Evolutionary conservation across 176 grass and related monocot species (phyloP).

Genomic region (Musa schizocarpa): DNA sequence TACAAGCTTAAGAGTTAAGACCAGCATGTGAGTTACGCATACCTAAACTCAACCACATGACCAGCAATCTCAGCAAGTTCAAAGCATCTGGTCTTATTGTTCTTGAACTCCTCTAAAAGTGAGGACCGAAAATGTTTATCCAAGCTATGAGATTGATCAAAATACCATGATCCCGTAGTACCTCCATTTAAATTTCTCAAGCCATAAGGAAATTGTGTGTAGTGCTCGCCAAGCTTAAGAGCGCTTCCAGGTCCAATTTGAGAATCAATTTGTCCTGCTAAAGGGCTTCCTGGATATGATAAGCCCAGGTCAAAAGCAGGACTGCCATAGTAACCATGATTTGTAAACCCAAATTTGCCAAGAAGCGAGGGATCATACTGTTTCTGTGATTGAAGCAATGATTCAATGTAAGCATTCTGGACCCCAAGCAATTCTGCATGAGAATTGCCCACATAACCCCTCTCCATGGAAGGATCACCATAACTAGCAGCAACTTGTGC

Average conservation of each 20-base stretch:
- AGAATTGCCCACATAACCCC: slow-evolving; percentile 38
- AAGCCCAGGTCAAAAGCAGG: slow-evolving; percentile 45
- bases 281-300: slow-evolving; percentile 68
- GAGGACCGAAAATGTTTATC: slow-evolving; percentile 68
- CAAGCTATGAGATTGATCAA: slow-evolving; percentile 45
- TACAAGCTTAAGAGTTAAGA: background rate
- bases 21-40: background rate
- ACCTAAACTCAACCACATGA: slow-evolving; percentile 96
- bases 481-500: slow-evolving; percentile 36
- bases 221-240: slow-evolving; percentile 55
- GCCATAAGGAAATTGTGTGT: slow-evolving; percentile 52
- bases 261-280: slow-evolving; percentile 56
- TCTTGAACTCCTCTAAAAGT: slow-evolving; percentile 91
- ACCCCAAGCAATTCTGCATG: slow-evolving; percentile 48
- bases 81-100: slow-evolving; percentile 84
- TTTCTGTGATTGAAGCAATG: slow-evolving; percentile 79
- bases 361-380: slow-evolving; percentile 63
- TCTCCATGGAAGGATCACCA: slow-evolving; percentile 44
- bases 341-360: slow-evolving; percentile 47
- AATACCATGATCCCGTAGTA: slow-evolving; percentile 30
- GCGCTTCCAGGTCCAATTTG: slow-evolving; percentile 54
- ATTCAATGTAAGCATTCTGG: slow-evolving; percentile 75
- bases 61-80: slow-evolving; percentile 89
- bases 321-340: slow-evolving; percentile 55
- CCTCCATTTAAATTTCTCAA: slow-evolving; percentile 43